Base-by-base conservation (phyloP, 202 grass and related monocot genomes). In the Saccharum hybrid region DNA sequence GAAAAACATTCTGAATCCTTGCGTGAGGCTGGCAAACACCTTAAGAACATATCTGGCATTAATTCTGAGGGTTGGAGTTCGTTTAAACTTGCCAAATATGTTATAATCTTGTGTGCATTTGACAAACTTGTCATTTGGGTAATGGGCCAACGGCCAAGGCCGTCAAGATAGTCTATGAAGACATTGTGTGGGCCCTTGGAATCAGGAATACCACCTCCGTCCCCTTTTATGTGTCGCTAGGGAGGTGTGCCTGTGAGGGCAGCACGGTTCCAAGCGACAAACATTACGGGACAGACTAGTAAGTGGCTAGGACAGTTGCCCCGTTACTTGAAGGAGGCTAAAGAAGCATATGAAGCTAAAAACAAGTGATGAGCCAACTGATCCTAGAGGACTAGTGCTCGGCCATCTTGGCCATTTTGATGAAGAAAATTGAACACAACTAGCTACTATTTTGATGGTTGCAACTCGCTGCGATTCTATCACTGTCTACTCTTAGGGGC, bases 1-100 rank as follows among this genome's bases (percentile, higher is more conserved):
- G 11, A 46, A 22, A 26, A 8, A 14, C 12, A 45, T 8, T 45
- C 40, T 14, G 2, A 68, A 28, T 28, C 21, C 68, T 71, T 68
- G 36, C 36, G 6, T 7, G 41, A 14, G 21, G 39, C 21, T 15
- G 21, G n/a, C 10, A 2, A 26, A 12, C 21, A 45, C 68, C 40
- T 71, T 28, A 71, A 71, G 41, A 7, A 71, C 4, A 45, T 71
- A 71, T 71, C 40, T 45, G 10, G 40, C 41, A 71, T 71, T 26
- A 7, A 71, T 23, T 15, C 68, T 30, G 40, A 45, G 11, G 21
- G 11, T 46, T 46, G 68, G 68, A 22, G 41, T 21, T 28, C 28
- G 7, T 11, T 71, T 2, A 71, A 71, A 71, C 41, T 71, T 46
- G 21, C 10, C 5, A 68, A 39, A 68, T 38, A 40, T 21, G 18